A percentile compares a stretch with the other conserved stretches of the same genome.
These are phyloP conservation scores for Sarocladium strictum DNA, from an alignment of 2,329 filamentous ascomycete species.

Conservation along the genomic window DNA sequence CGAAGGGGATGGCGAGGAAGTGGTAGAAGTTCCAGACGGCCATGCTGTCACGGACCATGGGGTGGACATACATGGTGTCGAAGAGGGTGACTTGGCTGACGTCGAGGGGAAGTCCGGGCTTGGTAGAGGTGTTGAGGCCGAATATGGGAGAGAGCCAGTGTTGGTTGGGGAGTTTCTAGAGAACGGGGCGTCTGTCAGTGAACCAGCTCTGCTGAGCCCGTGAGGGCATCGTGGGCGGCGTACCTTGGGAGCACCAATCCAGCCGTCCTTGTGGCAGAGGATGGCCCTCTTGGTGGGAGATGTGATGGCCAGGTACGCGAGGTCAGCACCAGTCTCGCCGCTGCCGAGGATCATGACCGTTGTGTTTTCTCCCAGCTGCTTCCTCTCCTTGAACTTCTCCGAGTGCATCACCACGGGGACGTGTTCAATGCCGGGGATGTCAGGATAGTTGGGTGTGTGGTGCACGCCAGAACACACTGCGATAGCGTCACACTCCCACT, in stretches of 20 bases:
- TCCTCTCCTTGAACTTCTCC: slow-evolving; percentile 31
- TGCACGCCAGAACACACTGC: slow-evolving; percentile 38
- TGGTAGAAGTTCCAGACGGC: slow-evolving; percentile 34
- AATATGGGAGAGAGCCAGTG: slow-evolving; percentile 17
- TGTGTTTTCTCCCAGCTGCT: slow-evolving; percentile 31
- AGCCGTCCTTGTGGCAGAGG: slow-evolving; percentile 36
- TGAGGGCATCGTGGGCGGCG: background rate
- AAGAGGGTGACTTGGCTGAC: slow-evolving; percentile 33
- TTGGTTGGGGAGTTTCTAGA: slow-evolving; percentile 11
- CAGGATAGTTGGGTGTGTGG: slow-evolving; percentile 29
- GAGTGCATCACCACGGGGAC: slow-evolving; percentile 35
- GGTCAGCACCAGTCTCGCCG: slow-evolving; percentile 38
- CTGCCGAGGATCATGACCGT: slow-evolving; percentile 35
- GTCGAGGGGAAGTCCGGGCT: slow-evolving; percentile 23
- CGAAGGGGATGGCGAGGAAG: slow-evolving; percentile 17
- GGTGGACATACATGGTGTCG: slow-evolving; percentile 36
- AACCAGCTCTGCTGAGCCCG: background rate
- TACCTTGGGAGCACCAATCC: slow-evolving; percentile 12
- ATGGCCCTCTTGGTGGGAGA: slow-evolving; percentile 32
- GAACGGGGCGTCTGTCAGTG: background rate
- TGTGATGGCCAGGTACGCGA: slow-evolving; percentile 35
- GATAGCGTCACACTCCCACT: slow-evolving; percentile 34
- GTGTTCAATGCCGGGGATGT: slow-evolving; percentile 29
- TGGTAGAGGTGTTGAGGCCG: slow-evolving; percentile 14
- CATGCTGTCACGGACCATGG: slow-evolving; percentile 26